A percentile compares a stretch with the other conserved stretches of the same genome.
Conservation (phyloP, 768 basidiomycete species). For the Xanthoconium stramineum region DNA sequence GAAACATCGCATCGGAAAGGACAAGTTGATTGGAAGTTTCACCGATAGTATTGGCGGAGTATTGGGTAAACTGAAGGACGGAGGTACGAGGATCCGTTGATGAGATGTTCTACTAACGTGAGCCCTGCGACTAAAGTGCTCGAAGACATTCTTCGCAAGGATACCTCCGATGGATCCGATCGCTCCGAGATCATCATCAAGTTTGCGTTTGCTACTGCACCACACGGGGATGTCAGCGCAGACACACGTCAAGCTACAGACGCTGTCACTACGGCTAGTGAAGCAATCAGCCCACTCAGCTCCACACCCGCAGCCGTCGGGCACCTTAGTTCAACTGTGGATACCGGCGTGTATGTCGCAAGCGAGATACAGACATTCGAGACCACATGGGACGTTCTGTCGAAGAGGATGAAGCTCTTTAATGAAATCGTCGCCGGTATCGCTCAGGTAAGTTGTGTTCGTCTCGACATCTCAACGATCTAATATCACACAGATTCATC, state of each 20-base stretch:
- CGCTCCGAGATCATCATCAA: background rate
- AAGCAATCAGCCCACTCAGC: background rate
- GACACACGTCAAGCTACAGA: too few relatives aligned
- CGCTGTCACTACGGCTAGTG: too few relatives aligned
- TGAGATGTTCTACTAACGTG: background rate
- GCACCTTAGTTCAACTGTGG: background rate
- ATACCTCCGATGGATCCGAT: background rate
- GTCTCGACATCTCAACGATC: too few relatives aligned
- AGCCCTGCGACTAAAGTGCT: background rate
- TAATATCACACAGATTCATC: too few relatives aligned
- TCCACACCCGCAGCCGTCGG: background rate
- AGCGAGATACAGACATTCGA: background rate
- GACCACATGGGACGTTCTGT: background rate
- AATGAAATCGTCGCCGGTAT: background rate
- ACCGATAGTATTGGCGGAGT: background rate
- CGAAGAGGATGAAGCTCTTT: background rate
- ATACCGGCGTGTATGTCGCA: background rate
- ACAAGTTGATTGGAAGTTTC: too few relatives aligned
- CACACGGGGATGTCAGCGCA: too few relatives aligned
- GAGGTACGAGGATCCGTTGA: background rate
- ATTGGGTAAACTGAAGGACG: background rate
- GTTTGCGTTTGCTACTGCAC: background rate
- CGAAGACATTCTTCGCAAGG: background rate
- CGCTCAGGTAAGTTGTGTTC: background rate
- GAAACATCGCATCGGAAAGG: too few relatives aligned